These are phyloP conservation scores for Astraeus odoratus DNA, from an alignment of 768 basidiomycete genomes.

Conservation along the genomic window DNA sequence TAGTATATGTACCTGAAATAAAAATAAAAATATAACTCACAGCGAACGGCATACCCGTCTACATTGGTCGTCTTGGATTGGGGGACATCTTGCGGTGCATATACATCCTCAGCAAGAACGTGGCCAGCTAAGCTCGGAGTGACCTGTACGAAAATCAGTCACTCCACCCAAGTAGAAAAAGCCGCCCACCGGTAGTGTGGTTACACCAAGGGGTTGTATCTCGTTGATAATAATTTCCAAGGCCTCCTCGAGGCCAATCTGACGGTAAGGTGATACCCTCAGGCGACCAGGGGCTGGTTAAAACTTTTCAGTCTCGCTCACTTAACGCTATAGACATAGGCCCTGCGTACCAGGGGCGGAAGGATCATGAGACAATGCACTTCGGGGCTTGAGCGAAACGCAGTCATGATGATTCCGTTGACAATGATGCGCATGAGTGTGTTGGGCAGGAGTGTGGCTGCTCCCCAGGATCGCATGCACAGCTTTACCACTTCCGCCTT, in stretches of 20 bases:
- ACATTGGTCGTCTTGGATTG: conserved; percentile 67
- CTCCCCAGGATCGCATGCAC: conserved; percentile 49
- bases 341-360: conserved; percentile 50
- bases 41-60: conserved; percentile 80
- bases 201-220: conserved; percentile 34
- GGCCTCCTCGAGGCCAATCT: conserved; percentile 62
- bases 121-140: conserved; percentile 51
- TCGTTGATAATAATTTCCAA: conserved; percentile 47
- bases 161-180: neutral
- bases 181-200: conserved; percentile 38
- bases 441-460: conserved; percentile 15
- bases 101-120: conserved; percentile 70
- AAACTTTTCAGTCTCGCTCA: neutral
- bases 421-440: conserved; percentile 29
- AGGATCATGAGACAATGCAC: conserved; percentile 62
- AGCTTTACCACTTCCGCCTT: conserved; percentile 55
- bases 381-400: conserved; percentile 46
- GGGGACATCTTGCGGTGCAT: conserved; percentile 60
- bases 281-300: conserved; percentile 59
- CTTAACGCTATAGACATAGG: neutral
- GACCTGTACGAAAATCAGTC: conserved; percentile 38
- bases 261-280: conserved; percentile 69
- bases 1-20: neutral
- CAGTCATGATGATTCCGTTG: conserved; percentile 39
- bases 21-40: conserved; percentile 31